phyloP scores from a whole-genome alignment of 176 grass and related monocot species.

The Oryza meridionalis region DNA sequence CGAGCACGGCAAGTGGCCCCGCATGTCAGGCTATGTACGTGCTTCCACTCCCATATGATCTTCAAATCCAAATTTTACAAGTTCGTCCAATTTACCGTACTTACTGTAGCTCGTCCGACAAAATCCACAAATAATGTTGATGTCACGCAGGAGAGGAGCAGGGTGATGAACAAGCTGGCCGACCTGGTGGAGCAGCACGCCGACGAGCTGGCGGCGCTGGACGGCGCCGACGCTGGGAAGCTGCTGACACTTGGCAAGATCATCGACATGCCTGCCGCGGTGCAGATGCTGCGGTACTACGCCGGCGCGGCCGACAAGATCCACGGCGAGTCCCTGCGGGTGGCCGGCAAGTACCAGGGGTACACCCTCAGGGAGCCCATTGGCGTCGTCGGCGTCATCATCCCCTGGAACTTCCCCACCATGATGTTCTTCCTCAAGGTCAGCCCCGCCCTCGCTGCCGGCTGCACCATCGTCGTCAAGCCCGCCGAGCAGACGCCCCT shows the following conservation, averaged over 20 bases:
- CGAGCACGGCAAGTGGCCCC: constrained; percentile 82
- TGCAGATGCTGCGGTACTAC: constrained; percentile 84
- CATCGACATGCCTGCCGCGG: constrained; percentile 53
- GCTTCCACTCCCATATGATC: not conserved
- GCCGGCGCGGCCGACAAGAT: constrained; percentile 94
- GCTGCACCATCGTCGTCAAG: constrained; percentile 87
- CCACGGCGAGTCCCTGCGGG: constrained; percentile 72
- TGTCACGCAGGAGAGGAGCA: constrained; percentile 57
- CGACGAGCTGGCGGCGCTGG: constrained; percentile 77
- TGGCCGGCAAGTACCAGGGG: constrained; percentile 63
- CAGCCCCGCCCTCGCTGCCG: constrained; percentile 76
- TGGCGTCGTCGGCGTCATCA: constrained; percentile 77
- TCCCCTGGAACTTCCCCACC: constrained; percentile 89
- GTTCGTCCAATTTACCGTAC: not conserved
- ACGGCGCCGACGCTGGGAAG: constrained; percentile 75
- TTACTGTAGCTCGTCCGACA: constrained; percentile 1
- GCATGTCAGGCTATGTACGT: constrained; percentile 90
- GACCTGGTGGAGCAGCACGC: constrained; percentile 73
- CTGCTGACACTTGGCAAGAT: constrained; percentile 64
- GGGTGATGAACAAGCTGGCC: constrained; percentile 67
- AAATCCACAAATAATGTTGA: not conserved
- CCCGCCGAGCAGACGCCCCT: constrained; percentile 92
- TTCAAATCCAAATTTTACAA: not conserved
- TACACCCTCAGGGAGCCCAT: constrained; percentile 88
- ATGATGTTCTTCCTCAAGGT: constrained; percentile 88